phyloP scores from a whole-genome alignment of 2,329 filamentous ascomycete genomes.

The Cordyceps tenuipes region DNA sequence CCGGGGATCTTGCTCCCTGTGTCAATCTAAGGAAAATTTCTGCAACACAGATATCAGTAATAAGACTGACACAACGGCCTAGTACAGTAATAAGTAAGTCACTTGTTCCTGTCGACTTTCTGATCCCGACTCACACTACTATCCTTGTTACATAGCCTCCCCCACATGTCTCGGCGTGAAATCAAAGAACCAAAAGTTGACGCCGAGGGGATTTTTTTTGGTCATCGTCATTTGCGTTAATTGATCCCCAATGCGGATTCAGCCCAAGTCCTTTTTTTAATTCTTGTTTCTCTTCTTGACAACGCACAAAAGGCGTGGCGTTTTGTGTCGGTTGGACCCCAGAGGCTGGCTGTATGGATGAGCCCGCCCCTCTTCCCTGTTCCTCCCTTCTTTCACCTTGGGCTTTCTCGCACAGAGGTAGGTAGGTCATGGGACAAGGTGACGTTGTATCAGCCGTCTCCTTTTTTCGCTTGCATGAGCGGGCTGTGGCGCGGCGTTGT shows the following conservation, averaged over 20 bases:
- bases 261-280: not conserved
- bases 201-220: not conserved
- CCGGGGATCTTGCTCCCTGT: not conserved
- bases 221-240: not conserved
- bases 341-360: conserved; percentile 5
- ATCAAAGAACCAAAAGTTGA: not conserved
- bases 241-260: not conserved
- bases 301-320: not conserved
- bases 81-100: too few species aligned
- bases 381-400: not conserved
- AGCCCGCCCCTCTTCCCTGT: not conserved
- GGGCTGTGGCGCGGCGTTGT: too few species aligned
- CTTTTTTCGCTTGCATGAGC: too few species aligned
- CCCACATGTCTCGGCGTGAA: not conserved
- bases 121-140: not conserved
- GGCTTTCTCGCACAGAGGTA: too few species aligned
- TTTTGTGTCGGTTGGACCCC: not conserved
- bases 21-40: too few species aligned
- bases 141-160: not conserved
- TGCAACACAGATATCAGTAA: too few species aligned
- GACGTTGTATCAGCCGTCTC: not conserved
- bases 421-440: not conserved
- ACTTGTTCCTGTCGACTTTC: not conserved
- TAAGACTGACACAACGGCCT: too few species aligned
- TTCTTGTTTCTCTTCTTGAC: not conserved